A percentile compares a stretch with the other conserved stretches of the same genome.
Evolutionary conservation across 1,284 basidiomycete genomes (phyloP).

Genomic region (Ganoderma multipileum): DNA sequence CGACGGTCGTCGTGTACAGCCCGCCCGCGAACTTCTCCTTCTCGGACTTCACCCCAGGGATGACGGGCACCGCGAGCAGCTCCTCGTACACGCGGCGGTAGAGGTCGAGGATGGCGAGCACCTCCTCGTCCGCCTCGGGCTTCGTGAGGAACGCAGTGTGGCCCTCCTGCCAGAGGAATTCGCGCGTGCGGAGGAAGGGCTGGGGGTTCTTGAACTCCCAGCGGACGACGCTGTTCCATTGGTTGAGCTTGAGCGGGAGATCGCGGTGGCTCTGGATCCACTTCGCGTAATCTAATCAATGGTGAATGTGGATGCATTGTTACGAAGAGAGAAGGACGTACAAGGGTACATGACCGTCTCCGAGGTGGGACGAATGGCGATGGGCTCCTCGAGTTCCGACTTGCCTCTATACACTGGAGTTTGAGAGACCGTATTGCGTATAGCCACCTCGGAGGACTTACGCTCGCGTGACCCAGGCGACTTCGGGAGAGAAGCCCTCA

Average conservation of each 20-base stretch:
- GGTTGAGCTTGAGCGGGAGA: slow-evolving; percentile 96
- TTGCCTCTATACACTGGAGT: slow-evolving; percentile 64
- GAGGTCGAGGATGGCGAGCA: slow-evolving; percentile 93
- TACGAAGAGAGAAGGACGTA: slow-evolving; percentile 45
- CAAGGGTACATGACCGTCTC: slow-evolving; percentile 99
- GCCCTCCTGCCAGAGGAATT: slow-evolving; percentile 99
- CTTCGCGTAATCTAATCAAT: slow-evolving; percentile 81
- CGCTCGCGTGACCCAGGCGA: slow-evolving; percentile 99
- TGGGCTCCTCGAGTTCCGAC: slow-evolving; percentile 95
- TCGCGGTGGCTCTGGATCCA: slow-evolving; percentile 99
- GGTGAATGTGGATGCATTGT: not conserved
- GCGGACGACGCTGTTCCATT: slow-evolving; percentile 99
- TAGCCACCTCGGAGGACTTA: slow-evolving; percentile 49
- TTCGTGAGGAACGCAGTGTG: slow-evolving; percentile 96
- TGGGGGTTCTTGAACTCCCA: slow-evolving; percentile 99
- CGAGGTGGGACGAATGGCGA: slow-evolving; percentile 97
- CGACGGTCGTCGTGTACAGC: slow-evolving; percentile 97
- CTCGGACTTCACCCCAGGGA: slow-evolving; percentile 96
- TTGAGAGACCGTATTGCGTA: not conserved
- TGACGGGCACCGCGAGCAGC: slow-evolving; percentile 95
- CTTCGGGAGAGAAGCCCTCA: slow-evolving; percentile 99
- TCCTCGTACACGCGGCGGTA: slow-evolving; percentile 98
- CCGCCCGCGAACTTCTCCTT: slow-evolving; percentile 99
- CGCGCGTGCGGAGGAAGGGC: slow-evolving; percentile 98
- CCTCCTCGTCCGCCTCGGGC: slow-evolving; percentile 90